These are phyloP conservation scores for Emergomyces orientalis DNA, from an alignment of 2,329 filamentous ascomycete genomes.

Conservation along the genomic window DNA sequence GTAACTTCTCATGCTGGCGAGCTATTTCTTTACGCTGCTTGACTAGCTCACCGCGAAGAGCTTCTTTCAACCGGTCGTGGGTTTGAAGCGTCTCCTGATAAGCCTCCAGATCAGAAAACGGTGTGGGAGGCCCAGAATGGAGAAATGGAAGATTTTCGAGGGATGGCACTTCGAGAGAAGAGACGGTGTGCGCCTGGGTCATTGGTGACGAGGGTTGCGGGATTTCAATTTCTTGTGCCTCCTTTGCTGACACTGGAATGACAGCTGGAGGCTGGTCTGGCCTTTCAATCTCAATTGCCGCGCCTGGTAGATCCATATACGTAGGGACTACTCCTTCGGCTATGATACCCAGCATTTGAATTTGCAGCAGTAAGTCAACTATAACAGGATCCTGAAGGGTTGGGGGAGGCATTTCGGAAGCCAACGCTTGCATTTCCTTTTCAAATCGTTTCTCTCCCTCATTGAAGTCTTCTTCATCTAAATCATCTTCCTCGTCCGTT, in stretches of 20 bases:
- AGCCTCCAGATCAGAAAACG: constrained; percentile 37
- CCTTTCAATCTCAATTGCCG: constrained; percentile 18
- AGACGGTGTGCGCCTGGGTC: constrained; percentile 12
- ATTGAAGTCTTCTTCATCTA: constrained; percentile 41
- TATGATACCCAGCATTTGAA: constrained; percentile 38
- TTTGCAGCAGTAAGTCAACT: constrained; percentile 33
- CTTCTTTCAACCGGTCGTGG: constrained; percentile 32
- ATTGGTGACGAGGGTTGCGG: constrained; percentile 5
- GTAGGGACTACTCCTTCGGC: constrained; percentile 27
- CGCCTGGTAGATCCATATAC: constrained; percentile 20
- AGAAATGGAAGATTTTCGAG: constrained; percentile 41
- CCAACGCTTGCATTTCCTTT: constrained; percentile 36
- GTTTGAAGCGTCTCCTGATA: constrained; percentile 34
- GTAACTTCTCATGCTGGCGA: constrained; percentile 32
- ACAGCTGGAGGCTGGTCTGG: constrained; percentile 13
- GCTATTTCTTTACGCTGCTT: constrained; percentile 31
- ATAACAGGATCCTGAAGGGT: constrained; percentile 36
- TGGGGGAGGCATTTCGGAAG: constrained; percentile 35
- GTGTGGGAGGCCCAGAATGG: constrained; percentile 33
- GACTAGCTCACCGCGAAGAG: constrained; percentile 31
- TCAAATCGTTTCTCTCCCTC: constrained; percentile 38
- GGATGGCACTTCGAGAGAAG: constrained; percentile 25
- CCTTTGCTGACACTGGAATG: constrained; percentile 19
- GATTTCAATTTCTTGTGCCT: constrained; percentile 18
- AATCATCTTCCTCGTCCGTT: constrained; percentile 36